Evolutionary conservation across 306 rosid genomes (phyloP), one percentile per base, ranked within the genome.

Genomic region (Cucurbita argyrosperma): DNA sequence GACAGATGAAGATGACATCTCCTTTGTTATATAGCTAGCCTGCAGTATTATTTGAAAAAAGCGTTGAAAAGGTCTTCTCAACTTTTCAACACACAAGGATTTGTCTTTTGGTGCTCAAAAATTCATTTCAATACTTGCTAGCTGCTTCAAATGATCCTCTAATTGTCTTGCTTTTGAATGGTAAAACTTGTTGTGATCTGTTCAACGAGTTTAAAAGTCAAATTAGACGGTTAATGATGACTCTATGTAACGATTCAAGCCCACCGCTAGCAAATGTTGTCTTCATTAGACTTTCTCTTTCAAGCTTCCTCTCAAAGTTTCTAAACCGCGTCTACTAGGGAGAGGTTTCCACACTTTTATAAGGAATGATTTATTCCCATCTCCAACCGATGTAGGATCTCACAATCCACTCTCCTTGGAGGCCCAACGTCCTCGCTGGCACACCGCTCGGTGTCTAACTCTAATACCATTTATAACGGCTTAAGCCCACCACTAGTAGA

Each of bases 1-100:
- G 71, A 62, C 71, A 40, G 71, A 43, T 42, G 71, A 65, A 65
- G 38, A 51, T 65, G 53, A 65, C 37, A 65, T 65, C 71, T 65
- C 26, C 53, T 63, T 15, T 16, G 14, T 60, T 59, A 26, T 4
- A 10, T 54, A n/a, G 58, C 58, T 21, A 21, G 23, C 23, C 58
- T 54, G 26, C 58, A 35, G 46, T 61, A 21, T 26, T 58, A 9
- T 26, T 30, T 26, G 43, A 26, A 30, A 59, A 30, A 59, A 5
- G 64, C 7, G 45, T 35, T 60, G 43, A 35, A 60, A 60, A 35
- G 6, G 37, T 35, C 66, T 60, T 60, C 67, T 60, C 67, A 60
- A 61, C 68, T 61, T 37, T 37, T 61, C 16, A 8, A 61, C 1
- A 15, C 30, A 61, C 68, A 61, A 61, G 16, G 46, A 14, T 61